Evolutionary conservation across 2,329 filamentous ascomycete species (phyloP).

Genomic region (Apiospora aurea): DNA sequence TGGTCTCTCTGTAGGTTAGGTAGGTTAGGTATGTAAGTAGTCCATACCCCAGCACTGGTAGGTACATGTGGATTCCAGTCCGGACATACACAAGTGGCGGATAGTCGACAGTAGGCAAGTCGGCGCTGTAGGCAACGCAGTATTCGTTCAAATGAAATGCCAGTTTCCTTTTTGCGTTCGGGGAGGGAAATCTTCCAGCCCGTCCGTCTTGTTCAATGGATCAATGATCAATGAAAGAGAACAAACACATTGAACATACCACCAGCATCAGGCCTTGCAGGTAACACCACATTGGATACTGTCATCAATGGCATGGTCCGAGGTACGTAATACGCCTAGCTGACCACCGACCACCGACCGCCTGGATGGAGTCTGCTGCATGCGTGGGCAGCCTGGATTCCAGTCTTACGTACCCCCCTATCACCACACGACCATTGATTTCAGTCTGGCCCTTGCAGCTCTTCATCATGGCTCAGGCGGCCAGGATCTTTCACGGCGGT

Average conservation of each 20-base stretch:
- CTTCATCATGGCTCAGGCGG: not conserved
- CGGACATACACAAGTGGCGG: no score
- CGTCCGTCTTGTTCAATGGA: not conserved
- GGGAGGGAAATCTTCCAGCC: no score
- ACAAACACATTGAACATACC: not conserved
- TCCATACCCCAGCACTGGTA: no score
- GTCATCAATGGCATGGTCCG: not conserved
- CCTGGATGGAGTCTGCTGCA: not conserved
- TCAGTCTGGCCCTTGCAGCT: slow-evolving; percentile 8
- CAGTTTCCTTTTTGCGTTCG: no score
- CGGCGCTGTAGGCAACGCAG: no score
- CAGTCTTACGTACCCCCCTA: slow-evolving; percentile 14
- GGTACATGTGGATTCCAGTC: no score
- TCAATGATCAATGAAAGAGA: not conserved
- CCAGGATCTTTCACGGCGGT: not conserved
- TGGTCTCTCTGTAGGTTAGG: no score
- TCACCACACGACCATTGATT: not conserved
- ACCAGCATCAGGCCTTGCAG: not conserved
- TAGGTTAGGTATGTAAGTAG: no score
- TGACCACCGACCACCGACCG: slow-evolving; percentile 13
- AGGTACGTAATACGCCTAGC: not conserved
- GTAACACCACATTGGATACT: slow-evolving; percentile 8
- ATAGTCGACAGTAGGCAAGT: no score
- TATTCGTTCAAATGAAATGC: no score
- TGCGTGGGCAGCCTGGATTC: not conserved